A percentile compares a stretch with the other conserved stretches of the same genome.
Conservation (phyloP, 441 rosid species). For the Gossypium davidsonii region DNA sequence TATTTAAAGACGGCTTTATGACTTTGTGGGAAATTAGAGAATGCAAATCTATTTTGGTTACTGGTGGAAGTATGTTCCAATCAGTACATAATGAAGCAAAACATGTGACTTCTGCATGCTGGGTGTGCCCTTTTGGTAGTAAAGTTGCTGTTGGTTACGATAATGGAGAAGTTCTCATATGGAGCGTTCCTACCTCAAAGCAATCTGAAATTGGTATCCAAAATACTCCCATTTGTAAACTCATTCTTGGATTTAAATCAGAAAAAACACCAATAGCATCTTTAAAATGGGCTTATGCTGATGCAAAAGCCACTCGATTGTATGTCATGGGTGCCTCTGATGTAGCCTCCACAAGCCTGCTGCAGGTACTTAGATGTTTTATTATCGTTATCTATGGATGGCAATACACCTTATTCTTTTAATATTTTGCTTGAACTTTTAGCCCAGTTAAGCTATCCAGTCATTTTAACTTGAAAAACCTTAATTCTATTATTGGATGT, state of each 20-base stretch:
- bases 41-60: slow-evolving; percentile 50
- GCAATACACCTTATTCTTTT: background rate
- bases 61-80: slow-evolving; percentile 52
- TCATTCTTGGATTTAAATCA: slow-evolving; percentile 72
- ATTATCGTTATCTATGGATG: background rate
- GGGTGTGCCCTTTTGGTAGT: slow-evolving; percentile 82
- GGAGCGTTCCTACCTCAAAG: slow-evolving; percentile 47
- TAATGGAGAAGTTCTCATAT: slow-evolving; percentile 68
- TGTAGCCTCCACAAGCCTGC: slow-evolving; percentile 39
- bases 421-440: background rate
- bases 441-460: background rate
- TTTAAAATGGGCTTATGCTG: slow-evolving; percentile 62
- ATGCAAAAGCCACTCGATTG: slow-evolving; percentile 73
- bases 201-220: slow-evolving; percentile 37
- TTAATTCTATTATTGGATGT: background rate
- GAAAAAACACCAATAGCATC: slow-evolving; percentile 68
- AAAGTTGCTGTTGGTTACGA: slow-evolving; percentile 75
- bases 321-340: slow-evolving; percentile 59
- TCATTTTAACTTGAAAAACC: background rate
- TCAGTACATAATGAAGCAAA: slow-evolving; percentile 53
- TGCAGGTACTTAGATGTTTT: slow-evolving; percentile 45
- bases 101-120: slow-evolving; percentile 77
- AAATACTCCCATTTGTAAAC: slow-evolving; percentile 50
- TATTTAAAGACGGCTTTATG: slow-evolving; percentile 65
- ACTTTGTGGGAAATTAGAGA: slow-evolving; percentile 69